phyloP scores from a whole-genome alignment of 2,329 filamentous ascomycete genomes.

The Bimuria novae-zelandiae region DNA sequence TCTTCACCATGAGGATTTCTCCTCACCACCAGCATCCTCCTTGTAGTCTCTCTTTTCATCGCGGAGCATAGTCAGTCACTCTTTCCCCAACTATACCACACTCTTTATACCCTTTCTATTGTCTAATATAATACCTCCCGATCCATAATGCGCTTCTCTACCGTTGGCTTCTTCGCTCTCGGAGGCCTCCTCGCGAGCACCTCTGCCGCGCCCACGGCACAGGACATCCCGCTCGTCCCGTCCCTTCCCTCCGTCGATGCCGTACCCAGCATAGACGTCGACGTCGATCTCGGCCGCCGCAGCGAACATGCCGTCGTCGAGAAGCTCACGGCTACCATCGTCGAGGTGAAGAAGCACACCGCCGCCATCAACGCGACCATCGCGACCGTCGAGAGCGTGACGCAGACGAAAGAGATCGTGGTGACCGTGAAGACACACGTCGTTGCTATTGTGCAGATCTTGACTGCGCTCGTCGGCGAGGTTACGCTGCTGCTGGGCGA shows the following conservation, averaged over 20 bases:
- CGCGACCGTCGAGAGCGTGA: not conserved
- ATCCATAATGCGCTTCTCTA: slow-evolving; percentile 14
- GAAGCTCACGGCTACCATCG: slow-evolving; percentile 2
- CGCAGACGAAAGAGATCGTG: not conserved
- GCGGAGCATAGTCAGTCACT: too few species aligned
- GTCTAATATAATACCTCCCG: slow-evolving; percentile 1
- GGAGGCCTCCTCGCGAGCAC: slow-evolving; percentile 7
- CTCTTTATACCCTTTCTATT: not conserved
- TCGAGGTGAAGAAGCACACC: slow-evolving; percentile 13
- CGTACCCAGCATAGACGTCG: not conserved
- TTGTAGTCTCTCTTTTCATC: slow-evolving; percentile 1
- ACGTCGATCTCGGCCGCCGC: not conserved
- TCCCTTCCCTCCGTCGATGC: not conserved
- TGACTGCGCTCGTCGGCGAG: slow-evolving; percentile 2
- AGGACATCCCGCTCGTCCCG: not conserved
- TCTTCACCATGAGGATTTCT: too few species aligned
- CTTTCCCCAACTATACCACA: not conserved
- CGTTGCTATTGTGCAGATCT: slow-evolving; percentile 5
- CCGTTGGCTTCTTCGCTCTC: slow-evolving; percentile 4
- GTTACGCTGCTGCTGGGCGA: not conserved
- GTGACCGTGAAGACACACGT: slow-evolving; percentile 8
- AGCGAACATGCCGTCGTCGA: not conserved
- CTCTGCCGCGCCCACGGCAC: slow-evolving; percentile 5
- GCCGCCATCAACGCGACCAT: slow-evolving; percentile 11
- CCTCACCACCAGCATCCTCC: not conserved